A percentile compares a stretch with the other conserved stretches of the same genome.
Conservation (phyloP, 805 yeast genomes). For the Debaryomyces hansenii region DNA sequence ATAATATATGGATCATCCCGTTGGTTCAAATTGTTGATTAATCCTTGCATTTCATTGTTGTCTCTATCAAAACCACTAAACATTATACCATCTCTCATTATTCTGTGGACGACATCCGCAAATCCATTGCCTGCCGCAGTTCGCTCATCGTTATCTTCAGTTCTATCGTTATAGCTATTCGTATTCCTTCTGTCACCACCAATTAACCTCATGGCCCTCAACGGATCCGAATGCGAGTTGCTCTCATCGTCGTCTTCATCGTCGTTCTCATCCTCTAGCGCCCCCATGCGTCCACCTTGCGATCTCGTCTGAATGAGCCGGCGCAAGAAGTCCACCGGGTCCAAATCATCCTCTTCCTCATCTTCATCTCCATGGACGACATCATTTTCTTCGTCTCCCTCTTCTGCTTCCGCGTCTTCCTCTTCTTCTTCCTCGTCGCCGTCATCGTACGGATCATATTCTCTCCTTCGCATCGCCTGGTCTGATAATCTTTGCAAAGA, state of each 20-base stretch:
- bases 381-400: conserved; percentile 11
- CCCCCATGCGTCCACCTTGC: conserved; percentile 4
- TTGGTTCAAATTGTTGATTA: conserved; percentile 39
- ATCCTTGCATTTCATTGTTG: conserved; percentile 28
- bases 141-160: conserved; percentile 9
- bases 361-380: conserved; percentile 10
- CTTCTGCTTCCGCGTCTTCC: conserved; percentile 20
- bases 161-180: conserved; percentile 12
- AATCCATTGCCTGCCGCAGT: conserved; percentile 16
- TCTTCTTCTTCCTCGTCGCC: conserved; percentile 22
- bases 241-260: conserved; percentile 10
- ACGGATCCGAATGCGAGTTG: conserved; percentile 24
- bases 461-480: conserved; percentile 23
- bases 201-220: conserved; percentile 25
- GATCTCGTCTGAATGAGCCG: conserved; percentile 16
- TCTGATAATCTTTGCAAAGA: conserved; percentile 41
- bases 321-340: conserved; percentile 19
- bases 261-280: conserved; percentile 6
- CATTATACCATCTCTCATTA: conserved; percentile 29
- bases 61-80: conserved; percentile 19
- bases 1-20: conserved; percentile 61
- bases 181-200: conserved; percentile 6
- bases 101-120: conserved; percentile 33
- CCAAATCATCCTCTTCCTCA: conserved; percentile 10
- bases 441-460: conserved; percentile 2